Percentiles rank a stretch among this genome's conserved stretches.
phyloP scores from a whole-genome alignment of 768 basidiomycete genomes.

The Calvatia gigantea region DNA sequence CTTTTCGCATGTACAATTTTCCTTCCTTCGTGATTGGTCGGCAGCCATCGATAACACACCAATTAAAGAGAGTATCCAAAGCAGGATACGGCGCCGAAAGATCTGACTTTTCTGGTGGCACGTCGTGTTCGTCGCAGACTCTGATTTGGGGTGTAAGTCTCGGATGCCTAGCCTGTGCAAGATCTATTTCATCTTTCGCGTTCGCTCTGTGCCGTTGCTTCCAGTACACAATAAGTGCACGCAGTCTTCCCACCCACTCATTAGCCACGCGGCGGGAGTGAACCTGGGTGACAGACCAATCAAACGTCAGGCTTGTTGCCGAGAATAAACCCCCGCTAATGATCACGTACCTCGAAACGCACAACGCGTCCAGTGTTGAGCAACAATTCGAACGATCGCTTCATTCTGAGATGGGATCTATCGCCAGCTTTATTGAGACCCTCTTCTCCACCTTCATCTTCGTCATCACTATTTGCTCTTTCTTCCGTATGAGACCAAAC shows the following conservation, averaged over 20 bases:
- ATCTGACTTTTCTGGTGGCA: constrained; percentile 51
- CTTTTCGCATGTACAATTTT: constrained; percentile 67
- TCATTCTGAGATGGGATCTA: constrained; percentile 46
- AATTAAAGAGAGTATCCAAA: constrained; percentile 71
- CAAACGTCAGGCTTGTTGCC: neutral
- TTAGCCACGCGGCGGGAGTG: constrained; percentile 61
- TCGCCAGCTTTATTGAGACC: constrained; percentile 40
- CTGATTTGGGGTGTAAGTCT: constrained; percentile 57
- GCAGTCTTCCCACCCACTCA: constrained; percentile 84
- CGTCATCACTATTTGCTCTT: constrained; percentile 46
- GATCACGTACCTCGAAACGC: constrained; percentile 68
- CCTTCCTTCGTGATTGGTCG: constrained; percentile 71
- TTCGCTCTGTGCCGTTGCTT: constrained; percentile 70
- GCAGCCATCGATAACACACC: constrained; percentile 84
- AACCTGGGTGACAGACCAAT: constrained; percentile 38
- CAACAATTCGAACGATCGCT: constrained; percentile 75
- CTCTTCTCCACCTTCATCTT: constrained; percentile 65
- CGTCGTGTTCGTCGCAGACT: constrained; percentile 35
- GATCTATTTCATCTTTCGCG: constrained; percentile 77
- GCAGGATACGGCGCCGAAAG: constrained; percentile 52
- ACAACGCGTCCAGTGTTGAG: constrained; percentile 65
- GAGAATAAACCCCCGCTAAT: neutral
- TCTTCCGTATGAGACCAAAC: constrained; percentile 35
- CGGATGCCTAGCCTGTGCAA: constrained; percentile 57
- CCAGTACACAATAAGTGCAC: constrained; percentile 76